Base-by-base conservation (phyloP, 1,139 yeast species). In the Kodamaea sp. region DNA sequence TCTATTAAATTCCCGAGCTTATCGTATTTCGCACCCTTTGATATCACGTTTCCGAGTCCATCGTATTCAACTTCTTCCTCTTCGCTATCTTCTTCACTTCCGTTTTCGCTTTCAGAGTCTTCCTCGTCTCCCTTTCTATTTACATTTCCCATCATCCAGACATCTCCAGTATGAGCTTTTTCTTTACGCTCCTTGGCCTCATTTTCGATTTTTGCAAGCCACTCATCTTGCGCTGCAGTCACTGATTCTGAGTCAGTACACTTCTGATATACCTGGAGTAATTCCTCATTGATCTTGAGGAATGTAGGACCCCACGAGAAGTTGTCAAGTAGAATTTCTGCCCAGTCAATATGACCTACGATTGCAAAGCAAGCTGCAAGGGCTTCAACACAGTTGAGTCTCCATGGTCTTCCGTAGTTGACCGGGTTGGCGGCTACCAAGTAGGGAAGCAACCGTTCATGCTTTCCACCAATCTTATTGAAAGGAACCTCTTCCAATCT, bases 341-440 rank as follows among this genome's bases (percentile, higher is more conserved):
- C 98, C 95, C 95, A 88, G 47, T 90, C 97, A 31, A 67, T 63
- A 47, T 82, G 92, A 0, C 97, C 98, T 0, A 89, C 92, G 42
- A 92, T 90, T 2, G 96, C 96, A 55, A 92, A 85, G 55, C 97
- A 88, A 0, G 99, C 98, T 1, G 98, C 98, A 26, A 94, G 63
- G 0, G 98, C 98, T 55, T 92, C 99, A 7, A 89, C 98, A 60
- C 99, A 92, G 58, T 94, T 92, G 38, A 92, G 66, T 50, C 82
- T 78, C 98, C 97, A 90, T 0, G 99, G 97, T 48, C 87, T 76
- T 3, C 99, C 99, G 52, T 94, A 94, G 58, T 92, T 92, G 8
- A 94, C 97, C 13, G 96, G 95, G 55, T 92, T 92, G 0, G 97
- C 96, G 3, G 98, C 98, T 4, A 92, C 94, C 38, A 92, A 66